phyloP scores from a whole-genome alignment of 2,329 filamentous ascomycete species.

The Plectosphaerella plurivora region DNA sequence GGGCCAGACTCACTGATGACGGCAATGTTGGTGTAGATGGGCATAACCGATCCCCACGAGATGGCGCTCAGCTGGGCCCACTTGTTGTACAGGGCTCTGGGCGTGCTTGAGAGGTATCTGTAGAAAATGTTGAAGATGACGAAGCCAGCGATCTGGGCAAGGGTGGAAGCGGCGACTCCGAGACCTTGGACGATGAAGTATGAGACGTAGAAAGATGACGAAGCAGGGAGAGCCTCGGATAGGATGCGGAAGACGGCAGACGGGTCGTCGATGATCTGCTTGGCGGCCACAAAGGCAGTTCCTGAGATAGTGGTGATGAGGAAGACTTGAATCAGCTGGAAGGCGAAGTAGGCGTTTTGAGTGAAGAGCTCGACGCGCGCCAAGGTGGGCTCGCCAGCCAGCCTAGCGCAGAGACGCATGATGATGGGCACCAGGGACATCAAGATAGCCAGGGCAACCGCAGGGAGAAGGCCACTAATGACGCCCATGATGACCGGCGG shows the following conservation, averaged over 20 bases:
- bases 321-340: constrained; percentile 90
- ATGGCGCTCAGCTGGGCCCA: constrained; percentile 66
- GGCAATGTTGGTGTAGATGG: constrained; percentile 68
- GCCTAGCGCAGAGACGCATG: constrained; percentile 70
- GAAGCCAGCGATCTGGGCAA: constrained; percentile 65
- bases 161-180: constrained; percentile 65
- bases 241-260: constrained; percentile 58
- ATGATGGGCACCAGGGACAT: constrained; percentile 84
- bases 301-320: constrained; percentile 80
- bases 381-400: constrained; percentile 74
- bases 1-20: constrained; percentile 52
- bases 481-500: constrained; percentile 73
- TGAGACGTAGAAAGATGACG: constrained; percentile 89
- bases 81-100: constrained; percentile 70
- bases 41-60: constrained; percentile 74
- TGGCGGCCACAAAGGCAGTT: constrained; percentile 67
- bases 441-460: constrained; percentile 72
- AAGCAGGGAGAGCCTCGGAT: constrained; percentile 69
- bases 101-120: constrained; percentile 69
- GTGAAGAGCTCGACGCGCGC: constrained; percentile 82
- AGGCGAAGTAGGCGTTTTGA: constrained; percentile 87
- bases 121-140: constrained; percentile 65
- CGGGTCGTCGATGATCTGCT: constrained; percentile 60
- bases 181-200: constrained; percentile 78
- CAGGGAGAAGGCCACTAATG: constrained; percentile 78